Percentiles rank a stretch among this genome's conserved stretches.
Evolutionary conservation across 805 yeast species (phyloP).

Genomic region (Pichia thaimueangensis): DNA sequence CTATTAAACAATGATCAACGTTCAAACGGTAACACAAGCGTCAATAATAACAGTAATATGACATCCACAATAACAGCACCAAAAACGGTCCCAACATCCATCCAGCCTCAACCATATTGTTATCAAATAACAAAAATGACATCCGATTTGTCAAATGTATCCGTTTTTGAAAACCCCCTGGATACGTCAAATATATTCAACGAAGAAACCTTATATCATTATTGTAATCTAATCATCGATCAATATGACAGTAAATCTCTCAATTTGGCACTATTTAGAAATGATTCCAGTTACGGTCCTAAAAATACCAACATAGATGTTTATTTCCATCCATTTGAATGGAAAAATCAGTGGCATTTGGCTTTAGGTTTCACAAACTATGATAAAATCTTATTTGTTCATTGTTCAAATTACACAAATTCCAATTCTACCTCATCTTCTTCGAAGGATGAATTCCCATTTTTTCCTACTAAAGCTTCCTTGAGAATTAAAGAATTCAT

Average conservation of each 20-base stretch:
- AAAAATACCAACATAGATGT: slow-evolving; percentile 15
- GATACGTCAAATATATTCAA: not conserved
- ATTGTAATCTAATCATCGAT: slow-evolving; percentile 25
- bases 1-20: not conserved
- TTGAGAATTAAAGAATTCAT: slow-evolving; percentile 26
- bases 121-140: slow-evolving; percentile 1
- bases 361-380: slow-evolving; percentile 25
- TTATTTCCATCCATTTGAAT: slow-evolving; percentile 27
- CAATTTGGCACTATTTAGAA: slow-evolving; percentile 20
- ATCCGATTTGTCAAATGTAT: not conserved
- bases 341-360: slow-evolving; percentile 30
- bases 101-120: not conserved
- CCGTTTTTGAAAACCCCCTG: not conserved
- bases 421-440: not conserved
- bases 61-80: not conserved
- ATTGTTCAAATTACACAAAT: slow-evolving; percentile 22
- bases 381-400: slow-evolving; percentile 22
- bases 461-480: slow-evolving; percentile 23
- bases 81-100: no score
- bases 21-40: no score
- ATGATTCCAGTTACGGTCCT: slow-evolving; percentile 25
- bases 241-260: slow-evolving; percentile 14
- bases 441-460: slow-evolving; percentile 1
- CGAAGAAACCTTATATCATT: slow-evolving; percentile 26
- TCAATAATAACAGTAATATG: not conserved